Base-by-base conservation (phyloP, 2,329 filamentous ascomycete genomes). In the Ceratocystis diversiconidia region DNA sequence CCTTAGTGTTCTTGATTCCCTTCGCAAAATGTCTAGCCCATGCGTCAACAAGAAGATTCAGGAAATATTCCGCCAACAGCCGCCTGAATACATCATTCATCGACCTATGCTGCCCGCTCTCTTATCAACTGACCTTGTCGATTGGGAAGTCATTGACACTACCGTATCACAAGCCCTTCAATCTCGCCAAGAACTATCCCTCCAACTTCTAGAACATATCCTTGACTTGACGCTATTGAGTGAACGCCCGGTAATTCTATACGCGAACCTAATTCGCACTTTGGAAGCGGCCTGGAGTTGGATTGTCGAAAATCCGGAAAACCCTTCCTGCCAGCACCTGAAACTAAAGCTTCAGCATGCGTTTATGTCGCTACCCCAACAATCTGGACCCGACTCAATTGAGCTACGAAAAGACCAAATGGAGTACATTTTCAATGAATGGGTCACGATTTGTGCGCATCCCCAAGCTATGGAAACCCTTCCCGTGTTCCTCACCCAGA, bases 341-440 rank as follows among this genome's bases (percentile, higher is more conserved):
- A 88, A 92, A 73, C 78, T 79, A 73, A 90, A 78, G 76, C 82
- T 77, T 19, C 69, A 78, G 50, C 74, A 76, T 52, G 76, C 79
- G 2, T 74, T 75, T 1, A 70, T 78, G 5, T 8, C 55, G 32
- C 2, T 12, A n/a, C 70, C 75, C 2, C 75, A 76, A 46, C 73
- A 76, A 6, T 69, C 73, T 68, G 73, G 68, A 73, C 15, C 19
- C 10, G 78, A 62, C 79, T 80, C 65, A 74, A 80, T 79, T 36
- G 83, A 81, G 25, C 74, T 77, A 48, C 79, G 83, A 41, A 86
- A 86, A 70, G 90, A 95, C 68, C 90, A 96, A 73, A 85, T 95
- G 76, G 90, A 95, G 70, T 97, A 99, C 73, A 82, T 96, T 22
- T 96, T 99, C 72, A 91, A 92, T 55, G 94, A 99, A 76, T 99